phyloP scores from a whole-genome alignment of 1,284 basidiomycete species.

The Microbotryum saponariae region DNA sequence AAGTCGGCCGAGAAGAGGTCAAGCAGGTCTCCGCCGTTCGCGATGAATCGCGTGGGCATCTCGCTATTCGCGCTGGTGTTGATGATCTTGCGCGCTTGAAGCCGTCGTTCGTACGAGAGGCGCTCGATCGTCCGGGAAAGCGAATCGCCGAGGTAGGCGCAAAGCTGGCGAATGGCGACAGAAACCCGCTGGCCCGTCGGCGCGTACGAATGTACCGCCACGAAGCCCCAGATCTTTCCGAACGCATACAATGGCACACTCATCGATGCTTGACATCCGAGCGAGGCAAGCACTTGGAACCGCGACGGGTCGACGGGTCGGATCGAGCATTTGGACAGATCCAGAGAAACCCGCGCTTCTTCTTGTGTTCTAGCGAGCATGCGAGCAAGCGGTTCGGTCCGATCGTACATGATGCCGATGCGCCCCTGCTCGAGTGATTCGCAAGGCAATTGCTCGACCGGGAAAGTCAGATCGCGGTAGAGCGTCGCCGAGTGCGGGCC shows the following conservation, averaged over 20 bases:
- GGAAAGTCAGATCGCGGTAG: conserved; percentile 39
- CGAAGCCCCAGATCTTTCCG: conserved; percentile 40
- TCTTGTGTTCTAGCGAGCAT: conserved; percentile 37
- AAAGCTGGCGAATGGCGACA: conserved; percentile 28
- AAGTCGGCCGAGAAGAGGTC: conserved; percentile 40
- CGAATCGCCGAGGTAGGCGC: conserved; percentile 38
- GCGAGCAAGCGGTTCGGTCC: conserved; percentile 37
- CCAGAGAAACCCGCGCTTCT: conserved; percentile 36
- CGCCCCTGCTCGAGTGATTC: conserved; percentile 15
- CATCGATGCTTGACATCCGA: not conserved
- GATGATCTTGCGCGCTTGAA: conserved; percentile 38
- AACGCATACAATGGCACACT: conserved; percentile 37
- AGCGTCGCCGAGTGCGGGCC: conserved; percentile 34
- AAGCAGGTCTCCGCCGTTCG: conserved; percentile 39
- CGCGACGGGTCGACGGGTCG: conserved; percentile 9
- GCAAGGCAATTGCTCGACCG: conserved; percentile 32
- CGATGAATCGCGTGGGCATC: conserved; percentile 38
- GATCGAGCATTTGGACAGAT: conserved; percentile 40
- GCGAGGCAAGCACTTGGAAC: too few species aligned
- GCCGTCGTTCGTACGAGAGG: conserved; percentile 37
- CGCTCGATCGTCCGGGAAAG: conserved; percentile 40
- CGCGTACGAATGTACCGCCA: conserved; percentile 39
- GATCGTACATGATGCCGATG: conserved; percentile 38
- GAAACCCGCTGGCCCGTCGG: conserved; percentile 31
- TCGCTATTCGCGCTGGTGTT: conserved; percentile 38